Percentiles rank a stretch among this genome's conserved stretches.
These are phyloP conservation scores for Byssoonygena ceratinophila DNA, from an alignment of 2,329 filamentous ascomycete species.

Conservation along the genomic window DNA sequence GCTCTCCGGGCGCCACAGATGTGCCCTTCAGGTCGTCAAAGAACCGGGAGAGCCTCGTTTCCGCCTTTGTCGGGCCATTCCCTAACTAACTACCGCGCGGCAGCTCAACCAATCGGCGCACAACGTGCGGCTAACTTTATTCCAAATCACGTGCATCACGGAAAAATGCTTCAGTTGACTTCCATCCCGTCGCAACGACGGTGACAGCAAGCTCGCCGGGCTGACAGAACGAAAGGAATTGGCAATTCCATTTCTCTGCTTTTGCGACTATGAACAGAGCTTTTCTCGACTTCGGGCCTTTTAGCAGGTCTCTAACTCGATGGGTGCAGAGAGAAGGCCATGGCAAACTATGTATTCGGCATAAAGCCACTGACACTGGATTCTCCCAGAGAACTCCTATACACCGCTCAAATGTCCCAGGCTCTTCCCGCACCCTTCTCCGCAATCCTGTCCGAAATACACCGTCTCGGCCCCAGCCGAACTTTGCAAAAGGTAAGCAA, in stretches of 20 bases:
- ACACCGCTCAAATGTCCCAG: neutral
- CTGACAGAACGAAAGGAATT: neutral
- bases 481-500: conserved; percentile 5
- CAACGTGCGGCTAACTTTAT: neutral
- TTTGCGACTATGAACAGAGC: neutral
- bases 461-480: conserved; percentile 7
- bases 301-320: neutral
- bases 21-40: too few species aligned
- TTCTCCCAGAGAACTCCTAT: neutral
- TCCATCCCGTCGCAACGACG: neutral
- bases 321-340: neutral
- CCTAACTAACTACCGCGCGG: neutral
- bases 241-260: neutral
- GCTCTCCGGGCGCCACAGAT: too few species aligned
- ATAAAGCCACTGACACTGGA: conserved; percentile 6
- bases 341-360: conserved; percentile 8
- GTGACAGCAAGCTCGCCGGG: neutral
- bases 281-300: neutral
- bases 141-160: neutral
- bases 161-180: neutral
- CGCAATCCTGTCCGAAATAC: conserved; percentile 8
- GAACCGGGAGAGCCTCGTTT: too few species aligned
- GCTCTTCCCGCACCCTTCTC: conserved; percentile 9
- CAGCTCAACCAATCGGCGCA: neutral
- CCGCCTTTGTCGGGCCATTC: neutral